Evolutionary conservation across 176 grass and related monocot species (phyloP), one percentile per base, ranked within the genome.

Genomic region (Hsuehochloa calcarea): DNA sequence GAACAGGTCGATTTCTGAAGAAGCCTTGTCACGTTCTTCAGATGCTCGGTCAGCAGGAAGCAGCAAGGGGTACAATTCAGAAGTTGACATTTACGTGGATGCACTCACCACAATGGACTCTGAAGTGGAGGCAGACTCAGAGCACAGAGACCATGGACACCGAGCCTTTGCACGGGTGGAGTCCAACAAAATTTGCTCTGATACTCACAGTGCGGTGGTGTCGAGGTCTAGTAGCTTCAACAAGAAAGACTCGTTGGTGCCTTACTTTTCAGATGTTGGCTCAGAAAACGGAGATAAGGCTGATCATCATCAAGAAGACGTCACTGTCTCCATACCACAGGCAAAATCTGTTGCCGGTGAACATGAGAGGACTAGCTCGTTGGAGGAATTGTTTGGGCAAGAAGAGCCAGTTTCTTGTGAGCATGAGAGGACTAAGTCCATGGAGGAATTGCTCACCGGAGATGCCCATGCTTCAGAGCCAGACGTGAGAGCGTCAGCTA

Each of bases 31-130:
- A 15, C 77, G 62, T 74, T 87, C 74, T 87, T 87, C 85, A 78
- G 73, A 85, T 69, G 34, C 49, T 81, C 60, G 61, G 27, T 68
- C 93, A 80, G 85, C 54, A 80, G 87, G 85, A 65, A 98, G 88
- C 74, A 90, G 85, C 67, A 86, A 92, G 65, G 80, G 82, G 31
- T 93, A 92, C 89, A 90, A 77, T 74, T 95, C 96, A 58, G 93
- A 98, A 84, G 78, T 85, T 47, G 93, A 93, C 47, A 88, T 75
- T 56, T 98, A 88, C 39, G 40, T 92, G 40, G 96, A 98, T n/a
- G 83, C 89, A 23, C 89, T 93, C 67, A 92, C 89, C 16, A 85
- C 85, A 25, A 87, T 93, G 87, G 91, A 95, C 25, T 96, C 91
- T 78, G 94, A 93, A 76, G 72, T 84, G 79, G 92, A 93, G 78